Evolutionary conservation across 2,329 filamentous ascomycete species (phyloP), one percentile per base, ranked within the genome.

Genomic region (Venturia aucupariae): DNA sequence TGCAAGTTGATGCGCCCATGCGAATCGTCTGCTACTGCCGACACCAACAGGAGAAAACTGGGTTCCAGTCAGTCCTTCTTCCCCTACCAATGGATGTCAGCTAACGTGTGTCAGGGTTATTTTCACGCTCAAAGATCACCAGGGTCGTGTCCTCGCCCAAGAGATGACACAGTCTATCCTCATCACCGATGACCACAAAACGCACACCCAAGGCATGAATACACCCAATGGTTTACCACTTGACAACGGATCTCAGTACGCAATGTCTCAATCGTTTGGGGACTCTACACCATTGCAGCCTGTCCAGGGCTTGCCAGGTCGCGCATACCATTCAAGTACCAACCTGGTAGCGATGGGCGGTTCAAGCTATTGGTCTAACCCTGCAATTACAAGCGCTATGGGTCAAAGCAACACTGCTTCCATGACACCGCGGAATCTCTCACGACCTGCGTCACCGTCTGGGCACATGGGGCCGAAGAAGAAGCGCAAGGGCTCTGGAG

Each of bases 121-220:
- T 67, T 96, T 97, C 76, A 97, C 93, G 1, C 82, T 99, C 71
- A 96, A 92, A 72, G 90, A 97, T 75, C 85, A 85, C 71, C 79
- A 85, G 67, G 89, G 87, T 70, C 86, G 86, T 55, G 79, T 96
- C 39, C 79, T 97, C 54, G 90, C 91, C 7, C 93, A 99, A 76
- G 86, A 87, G 62, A 88, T 96, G 68, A 91, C 90, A 24, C 86
- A 88, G 64, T 90, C 91, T 0, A 96, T 97, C 68, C 93, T 97
- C 84, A 97, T 97, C 68, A 97, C 94, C 0, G 93, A 99, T 73
- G 93, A 99, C 72, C 93, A 97, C 79, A 97, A 97, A 78, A 96
- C 91, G 8, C 89, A 90, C 70, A 74, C 63, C 19, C 63, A 60
- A 41, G 62, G 62, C 32, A 41, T 60, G 6, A 57, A 24, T 57